Evolutionary conservation across 1,284 basidiomycete genomes (phyloP).

Genomic region (Sporisorium reilianum): DNA sequence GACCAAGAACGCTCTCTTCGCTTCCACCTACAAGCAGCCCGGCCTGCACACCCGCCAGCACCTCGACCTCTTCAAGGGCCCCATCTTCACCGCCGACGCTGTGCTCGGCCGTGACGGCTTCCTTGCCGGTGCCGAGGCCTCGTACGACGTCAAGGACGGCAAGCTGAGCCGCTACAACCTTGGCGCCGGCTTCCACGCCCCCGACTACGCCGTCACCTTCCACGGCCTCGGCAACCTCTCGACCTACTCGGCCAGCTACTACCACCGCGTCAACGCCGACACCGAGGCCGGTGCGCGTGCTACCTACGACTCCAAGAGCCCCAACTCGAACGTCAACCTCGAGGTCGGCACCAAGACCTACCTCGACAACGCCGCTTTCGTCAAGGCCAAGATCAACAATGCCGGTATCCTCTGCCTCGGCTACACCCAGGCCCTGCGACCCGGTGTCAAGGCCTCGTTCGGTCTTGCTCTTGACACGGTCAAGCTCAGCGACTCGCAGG

Average conservation of each 20-base stretch:
- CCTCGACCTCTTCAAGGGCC: slow-evolving; percentile 97
- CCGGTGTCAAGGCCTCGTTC: slow-evolving; percentile 94
- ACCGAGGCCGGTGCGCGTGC: slow-evolving; percentile 93
- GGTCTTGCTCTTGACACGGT: slow-evolving; percentile 72
- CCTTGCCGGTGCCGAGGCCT: slow-evolving; percentile 93
- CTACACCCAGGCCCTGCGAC: slow-evolving; percentile 71
- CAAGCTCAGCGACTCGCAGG: slow-evolving; percentile 67
- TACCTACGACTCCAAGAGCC: slow-evolving; percentile 91
- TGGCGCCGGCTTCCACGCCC: slow-evolving; percentile 92
- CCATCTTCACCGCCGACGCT: slow-evolving; percentile 90
- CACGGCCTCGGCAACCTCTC: slow-evolving; percentile 95
- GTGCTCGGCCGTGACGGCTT: slow-evolving; percentile 95
- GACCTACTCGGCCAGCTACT: slow-evolving; percentile 95
- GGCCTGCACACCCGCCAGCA: slow-evolving; percentile 91
- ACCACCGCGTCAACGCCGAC: slow-evolving; percentile 93
- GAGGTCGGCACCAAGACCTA: slow-evolving; percentile 94
- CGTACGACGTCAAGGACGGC: slow-evolving; percentile 95
- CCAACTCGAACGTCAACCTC: slow-evolving; percentile 84
- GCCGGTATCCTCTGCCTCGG: slow-evolving; percentile 70
- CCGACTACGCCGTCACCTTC: slow-evolving; percentile 94
- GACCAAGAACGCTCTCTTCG: slow-evolving; percentile 77
- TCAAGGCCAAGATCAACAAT: slow-evolving; percentile 99
- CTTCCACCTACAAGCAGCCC: slow-evolving; percentile 94
- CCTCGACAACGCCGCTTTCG: slow-evolving; percentile 88
- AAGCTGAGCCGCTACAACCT: slow-evolving; percentile 91